Base-by-base conservation (phyloP, 495 filamentous ascomycete genomes). In the Penicillium taxi region DNA sequence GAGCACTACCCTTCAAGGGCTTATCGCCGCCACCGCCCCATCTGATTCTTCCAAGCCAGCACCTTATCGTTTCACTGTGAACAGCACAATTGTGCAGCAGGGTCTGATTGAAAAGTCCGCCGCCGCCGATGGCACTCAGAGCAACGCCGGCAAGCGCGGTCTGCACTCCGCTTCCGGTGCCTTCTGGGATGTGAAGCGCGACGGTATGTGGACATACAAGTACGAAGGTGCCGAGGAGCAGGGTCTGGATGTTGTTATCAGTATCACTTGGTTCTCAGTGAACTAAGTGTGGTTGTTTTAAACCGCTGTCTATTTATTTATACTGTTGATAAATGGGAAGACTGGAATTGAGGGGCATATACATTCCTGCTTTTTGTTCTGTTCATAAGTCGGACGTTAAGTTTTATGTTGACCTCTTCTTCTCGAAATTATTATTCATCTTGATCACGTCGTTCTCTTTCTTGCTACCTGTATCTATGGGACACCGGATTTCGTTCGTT, bases 131-230 rank as follows among this genome's bases (percentile, higher is more conserved):
- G 58, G 62, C 34, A 44, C 50, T 9, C 55, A 52, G 42, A 54
- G 45, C 53, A 68, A 82, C 56, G 77, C 75, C 17, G 89, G 88
- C 27, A 78, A 88, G 41, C 76, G 90, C 34, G 91, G 91, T 26
- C 95, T 98, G 91, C 91, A 98, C 70, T 85, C 79, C 43, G 91
- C 91, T 11, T 85, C 82, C 1, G 91, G 86, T 26, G 93, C 88
- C 2, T 98, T 83, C 70, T 98, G 91, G 91, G 90, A 96, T 56
- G 86, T 91, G 52, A 89, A 93, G 70, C 86, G 79, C 39, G 91
- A 98, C 53, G 91, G 91, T 35, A 94, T 93, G 83, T 98, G 86
- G 86, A 95, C 80, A 55, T 93, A 80, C 69, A 96, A 98, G 69
- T 94, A 84, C 57, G 83, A 89, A 48, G 85, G 76, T 36, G 82